phyloP scores from a whole-genome alignment of 2,329 filamentous ascomycete species.

The Sporothrix variecibatus region DNA sequence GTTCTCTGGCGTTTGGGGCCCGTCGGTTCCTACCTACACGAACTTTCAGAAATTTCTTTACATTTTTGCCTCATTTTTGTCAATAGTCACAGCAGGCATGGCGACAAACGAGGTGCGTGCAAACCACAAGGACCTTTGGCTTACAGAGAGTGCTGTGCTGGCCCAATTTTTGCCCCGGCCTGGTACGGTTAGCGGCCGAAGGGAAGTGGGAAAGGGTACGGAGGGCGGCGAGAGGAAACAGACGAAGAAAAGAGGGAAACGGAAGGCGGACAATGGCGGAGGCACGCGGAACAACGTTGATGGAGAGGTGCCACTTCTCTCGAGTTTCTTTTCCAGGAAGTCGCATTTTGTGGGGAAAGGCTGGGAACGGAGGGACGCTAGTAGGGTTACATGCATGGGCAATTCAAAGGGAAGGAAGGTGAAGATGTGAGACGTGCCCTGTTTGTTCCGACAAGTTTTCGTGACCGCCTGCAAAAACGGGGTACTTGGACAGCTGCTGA shows the following conservation, averaged over 20 bases:
- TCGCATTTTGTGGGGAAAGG: constrained; percentile 27
- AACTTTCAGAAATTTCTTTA: neutral
- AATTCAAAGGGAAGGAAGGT: neutral
- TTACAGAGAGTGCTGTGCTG: neutral
- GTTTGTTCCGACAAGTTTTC: constrained; percentile 26
- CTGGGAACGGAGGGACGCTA: neutral
- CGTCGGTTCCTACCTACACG: neutral
- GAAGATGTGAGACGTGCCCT: neutral
- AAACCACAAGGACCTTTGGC: neutral
- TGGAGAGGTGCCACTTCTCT: neutral
- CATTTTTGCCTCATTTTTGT: constrained; percentile 8
- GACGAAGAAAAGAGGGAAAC: neutral
- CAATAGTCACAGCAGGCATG: neutral
- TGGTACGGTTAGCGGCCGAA: constrained; percentile 23
- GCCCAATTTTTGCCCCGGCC: constrained; percentile 9
- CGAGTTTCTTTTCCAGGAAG: neutral
- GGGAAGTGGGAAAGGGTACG: constrained; percentile 21
- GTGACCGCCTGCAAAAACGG: neutral
- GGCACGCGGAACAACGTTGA: neutral
- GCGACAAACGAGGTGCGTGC: neutral
- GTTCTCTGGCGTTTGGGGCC: neutral
- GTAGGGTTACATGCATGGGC: constrained; percentile 15
- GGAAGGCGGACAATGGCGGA: neutral
- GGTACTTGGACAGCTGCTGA: neutral
- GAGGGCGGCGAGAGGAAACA: constrained; percentile 1